phyloP scores from a whole-genome alignment of 176 grass and related monocot species.

The Metroxylon sagu region DNA sequence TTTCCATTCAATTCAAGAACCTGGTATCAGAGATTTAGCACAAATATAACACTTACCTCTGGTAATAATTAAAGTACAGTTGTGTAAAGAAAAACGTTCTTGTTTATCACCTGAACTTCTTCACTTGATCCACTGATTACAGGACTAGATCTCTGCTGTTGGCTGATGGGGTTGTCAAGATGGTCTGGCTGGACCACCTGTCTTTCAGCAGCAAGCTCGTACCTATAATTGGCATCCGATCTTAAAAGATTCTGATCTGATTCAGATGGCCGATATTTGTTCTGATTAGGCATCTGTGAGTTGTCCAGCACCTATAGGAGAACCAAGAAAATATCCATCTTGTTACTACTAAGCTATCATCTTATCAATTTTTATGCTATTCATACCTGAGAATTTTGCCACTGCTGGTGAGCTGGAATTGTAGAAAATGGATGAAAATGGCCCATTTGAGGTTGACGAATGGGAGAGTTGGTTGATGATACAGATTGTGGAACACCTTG shows the following conservation, averaged over 20 bases:
- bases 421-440: constrained; percentile 33
- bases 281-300: constrained; percentile 33
- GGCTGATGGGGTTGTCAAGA: constrained; percentile 22
- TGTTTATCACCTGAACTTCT: constrained; percentile 42
- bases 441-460: constrained; percentile 46
- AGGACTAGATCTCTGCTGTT: constrained; percentile 32
- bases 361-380: neutral
- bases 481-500: constrained; percentile 49
- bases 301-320: constrained; percentile 42
- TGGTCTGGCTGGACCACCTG: constrained; percentile 43
- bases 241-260: constrained; percentile 38
- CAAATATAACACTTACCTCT: neutral
- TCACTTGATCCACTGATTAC: constrained; percentile 24
- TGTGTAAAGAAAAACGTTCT: neutral
- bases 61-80: too few relatives aligned
- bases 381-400: constrained; percentile 44
- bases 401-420: constrained; percentile 31
- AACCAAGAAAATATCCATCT: constrained; percentile 6
- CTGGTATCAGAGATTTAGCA: constrained; percentile 21
- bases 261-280: constrained; percentile 53
- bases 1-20: constrained; percentile 41
- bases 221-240: constrained; percentile 24
- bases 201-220: constrained; percentile 28
- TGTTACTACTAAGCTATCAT: too few relatives aligned
- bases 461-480: constrained; percentile 40